These are phyloP conservation scores for Cystobasidium onofrii DNA, from an alignment of 768 basidiomycete species.

Conservation along the genomic window DNA sequence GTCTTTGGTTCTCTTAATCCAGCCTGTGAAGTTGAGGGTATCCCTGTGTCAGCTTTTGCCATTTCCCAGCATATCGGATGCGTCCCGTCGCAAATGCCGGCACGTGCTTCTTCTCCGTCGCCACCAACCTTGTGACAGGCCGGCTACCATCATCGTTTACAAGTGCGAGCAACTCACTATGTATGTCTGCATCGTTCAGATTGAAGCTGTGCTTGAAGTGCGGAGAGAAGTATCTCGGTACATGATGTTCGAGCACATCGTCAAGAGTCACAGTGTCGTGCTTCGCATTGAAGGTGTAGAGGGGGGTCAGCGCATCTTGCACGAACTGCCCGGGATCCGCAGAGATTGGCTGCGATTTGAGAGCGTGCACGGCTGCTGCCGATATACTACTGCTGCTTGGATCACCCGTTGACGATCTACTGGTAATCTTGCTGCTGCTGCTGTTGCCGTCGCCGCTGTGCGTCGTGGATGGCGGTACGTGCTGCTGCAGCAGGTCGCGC, in stretches of 20 bases:
- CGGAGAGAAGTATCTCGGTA: not conserved
- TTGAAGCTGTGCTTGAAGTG: not conserved
- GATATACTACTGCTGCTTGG: not conserved
- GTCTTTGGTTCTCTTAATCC: not conserved
- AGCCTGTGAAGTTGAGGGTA: not conserved
- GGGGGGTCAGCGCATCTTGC: not conserved
- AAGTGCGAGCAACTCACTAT: too few relatives aligned
- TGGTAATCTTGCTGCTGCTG: not conserved
- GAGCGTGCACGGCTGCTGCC: not conserved
- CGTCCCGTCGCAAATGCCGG: not conserved
- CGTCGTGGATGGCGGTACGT: not conserved
- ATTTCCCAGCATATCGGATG: too few relatives aligned
- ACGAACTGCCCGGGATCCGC: slow-evolving; percentile 12
- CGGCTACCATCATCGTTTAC: too few relatives aligned
- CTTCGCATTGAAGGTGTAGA: slow-evolving; percentile 4
- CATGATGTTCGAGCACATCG: not conserved
- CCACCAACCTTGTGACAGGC: not conserved
- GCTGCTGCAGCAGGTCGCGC: not conserved
- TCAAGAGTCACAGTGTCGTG: not conserved
- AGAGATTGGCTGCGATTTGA: not conserved
- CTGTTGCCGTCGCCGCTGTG: not conserved
- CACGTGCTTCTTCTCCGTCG: not conserved
- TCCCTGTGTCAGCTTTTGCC: not conserved
- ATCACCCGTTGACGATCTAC: not conserved
- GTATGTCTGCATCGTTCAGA: not conserved